Evolutionary conservation across 257 asterid species (phyloP).

Genomic region (Forsythia viridissima): DNA sequence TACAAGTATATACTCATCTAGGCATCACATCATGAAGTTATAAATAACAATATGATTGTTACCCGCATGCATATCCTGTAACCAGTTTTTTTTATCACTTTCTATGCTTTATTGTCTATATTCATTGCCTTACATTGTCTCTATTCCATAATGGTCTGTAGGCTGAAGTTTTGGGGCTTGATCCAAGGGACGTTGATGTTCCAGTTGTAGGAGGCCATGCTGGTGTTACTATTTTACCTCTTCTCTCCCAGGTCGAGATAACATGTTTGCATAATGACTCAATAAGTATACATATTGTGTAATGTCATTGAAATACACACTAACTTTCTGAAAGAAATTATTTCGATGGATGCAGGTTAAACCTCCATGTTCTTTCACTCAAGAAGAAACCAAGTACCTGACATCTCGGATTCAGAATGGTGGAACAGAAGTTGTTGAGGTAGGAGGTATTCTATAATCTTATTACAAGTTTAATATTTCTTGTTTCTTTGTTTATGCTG

Average conservation of each 20-base stretch:
- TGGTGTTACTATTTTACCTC: constrained; percentile 90
- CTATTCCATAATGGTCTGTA: constrained; percentile 19
- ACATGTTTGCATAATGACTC: neutral
- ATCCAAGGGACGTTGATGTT: constrained; percentile 91
- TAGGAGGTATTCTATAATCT: constrained; percentile 21
- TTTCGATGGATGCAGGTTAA: constrained; percentile 53
- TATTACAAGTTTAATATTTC: neutral
- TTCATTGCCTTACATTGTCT: neutral
- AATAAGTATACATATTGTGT: neutral
- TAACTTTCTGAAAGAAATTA: neutral
- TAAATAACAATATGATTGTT: neutral
- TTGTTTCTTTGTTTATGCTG: neutral
- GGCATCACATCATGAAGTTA: neutral
- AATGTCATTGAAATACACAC: neutral
- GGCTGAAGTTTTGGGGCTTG: constrained; percentile 97
- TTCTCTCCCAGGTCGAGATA: constrained; percentile 80
- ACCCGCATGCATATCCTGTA: neutral
- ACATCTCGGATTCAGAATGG: constrained; percentile 97
- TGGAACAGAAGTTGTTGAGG: constrained; percentile 99
- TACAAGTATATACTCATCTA: neutral
- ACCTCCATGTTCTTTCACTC: constrained; percentile 82
- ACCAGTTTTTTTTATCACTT: neutral
- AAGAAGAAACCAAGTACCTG: constrained; percentile 67
- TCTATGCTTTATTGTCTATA: neutral
- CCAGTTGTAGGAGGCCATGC: constrained; percentile 99